Conservation (phyloP, 2,329 filamentous ascomycete species). For the Cladosporium oxysporum region DNA sequence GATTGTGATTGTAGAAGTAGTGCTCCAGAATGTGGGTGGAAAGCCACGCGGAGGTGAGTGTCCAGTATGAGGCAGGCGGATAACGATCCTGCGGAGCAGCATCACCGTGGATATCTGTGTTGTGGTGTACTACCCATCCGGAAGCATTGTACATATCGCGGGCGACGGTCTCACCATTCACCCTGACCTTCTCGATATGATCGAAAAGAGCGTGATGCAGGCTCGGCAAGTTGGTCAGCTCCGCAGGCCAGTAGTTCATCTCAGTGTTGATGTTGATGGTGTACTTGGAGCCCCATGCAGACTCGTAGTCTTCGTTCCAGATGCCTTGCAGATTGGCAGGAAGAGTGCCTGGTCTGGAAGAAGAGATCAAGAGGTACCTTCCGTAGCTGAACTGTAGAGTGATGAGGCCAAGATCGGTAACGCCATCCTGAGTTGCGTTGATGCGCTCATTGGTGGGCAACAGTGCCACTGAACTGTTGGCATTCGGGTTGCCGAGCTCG, state of each 20-base stretch:
- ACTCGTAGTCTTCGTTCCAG: conserved; percentile 52
- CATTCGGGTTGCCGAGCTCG: not conserved
- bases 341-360: conserved; percentile 53
- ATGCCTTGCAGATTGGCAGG: conserved; percentile 60
- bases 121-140: conserved; percentile 60
- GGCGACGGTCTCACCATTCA: conserved; percentile 56
- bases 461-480: conserved; percentile 44
- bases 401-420: conserved; percentile 54
- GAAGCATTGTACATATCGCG: conserved; percentile 54
- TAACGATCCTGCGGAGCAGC: conserved; percentile 52
- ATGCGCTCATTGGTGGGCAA: conserved; percentile 62
- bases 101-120: conserved; percentile 62
- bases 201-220: conserved; percentile 53
- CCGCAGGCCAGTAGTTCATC: conserved; percentile 62
- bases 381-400: conserved; percentile 56
- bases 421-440: conserved; percentile 35
- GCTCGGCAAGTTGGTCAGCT: conserved; percentile 53
- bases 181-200: conserved; percentile 57
- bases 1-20: conserved; percentile 55
- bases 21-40: conserved; percentile 62
- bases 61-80: conserved; percentile 47
- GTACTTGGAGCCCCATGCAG: conserved; percentile 58
- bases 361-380: conserved; percentile 57
- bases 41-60: conserved; percentile 58
- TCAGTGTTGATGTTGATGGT: conserved; percentile 62